Evolutionary conservation across 768 basidiomycete genomes (phyloP), one percentile per base, ranked within the genome.

Genomic region (Hortiboletus campestris): DNA sequence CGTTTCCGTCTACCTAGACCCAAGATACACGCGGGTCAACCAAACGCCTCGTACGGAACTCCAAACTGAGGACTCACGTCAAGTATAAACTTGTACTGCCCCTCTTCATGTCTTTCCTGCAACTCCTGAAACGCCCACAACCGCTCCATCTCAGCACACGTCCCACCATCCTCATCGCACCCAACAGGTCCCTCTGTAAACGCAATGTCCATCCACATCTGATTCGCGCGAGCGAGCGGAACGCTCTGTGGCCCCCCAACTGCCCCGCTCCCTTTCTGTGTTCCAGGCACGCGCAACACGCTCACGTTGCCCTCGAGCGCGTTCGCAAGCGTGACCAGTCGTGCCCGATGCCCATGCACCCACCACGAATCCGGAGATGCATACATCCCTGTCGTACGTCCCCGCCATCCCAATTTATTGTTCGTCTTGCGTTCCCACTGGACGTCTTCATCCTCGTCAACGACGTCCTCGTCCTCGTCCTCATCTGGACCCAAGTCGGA

Each of bases 401-500:
- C 90, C 39, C 90, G 77, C 90, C 90, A 91, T 39, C 83, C 74
- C 17, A 90, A 59, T 4, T 81, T 73, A 56, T 86, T 82, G 64
- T 87, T 80, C 2, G 71, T 29, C 72, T 86, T 91, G 32, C 80
- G 75, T 16, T 84, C 80, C 82, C 86, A 93, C 0, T 75, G 76
- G 10, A 85, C 80, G 67, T 89, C 83, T 1, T 19, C 31, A 5
- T 35, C 35, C 10, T 8, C 7, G 2, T 44, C 12, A 6, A 6
- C 22, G 10, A 31, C 2, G 34, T 35, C 25, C 25, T 4, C 71
- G 7, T 75, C 32, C 6, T 19, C 38, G 4, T 51, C 42, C 3
- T 11, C 11, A 16, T 22, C 9, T 6, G 3, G 35, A 31, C 47
- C 38, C 9, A 39, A n/a, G 11, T 64, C 63, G 6, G 76, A 66